phyloP scores from a whole-genome alignment of 495 filamentous ascomycete genomes.

The Penicillium daleae region DNA sequence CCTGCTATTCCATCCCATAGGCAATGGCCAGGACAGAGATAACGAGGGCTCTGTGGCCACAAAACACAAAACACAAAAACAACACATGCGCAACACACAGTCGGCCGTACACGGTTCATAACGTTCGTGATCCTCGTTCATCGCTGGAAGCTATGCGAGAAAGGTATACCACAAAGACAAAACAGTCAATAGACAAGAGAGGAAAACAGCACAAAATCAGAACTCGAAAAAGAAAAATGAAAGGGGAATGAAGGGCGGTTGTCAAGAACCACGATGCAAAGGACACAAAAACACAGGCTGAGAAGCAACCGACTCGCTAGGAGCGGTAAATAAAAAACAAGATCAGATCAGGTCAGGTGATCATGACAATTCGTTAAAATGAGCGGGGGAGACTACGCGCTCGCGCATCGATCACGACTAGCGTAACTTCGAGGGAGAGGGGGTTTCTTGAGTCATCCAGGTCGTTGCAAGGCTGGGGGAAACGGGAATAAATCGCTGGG shows the following conservation, averaged over 20 bases:
- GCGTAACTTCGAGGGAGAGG: conserved; percentile 15
- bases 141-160: conserved; percentile 50
- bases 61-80: conserved; percentile 20
- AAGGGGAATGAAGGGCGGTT: conserved; percentile 20
- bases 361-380: conserved; percentile 21
- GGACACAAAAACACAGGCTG: conserved; percentile 14
- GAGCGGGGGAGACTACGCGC: conserved; percentile 26
- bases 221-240: conserved; percentile 24
- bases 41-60: conserved; percentile 10
- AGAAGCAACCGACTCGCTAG: conserved; percentile 20
- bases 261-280: conserved; percentile 24
- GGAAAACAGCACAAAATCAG: conserved; percentile 15
- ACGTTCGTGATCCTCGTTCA: conserved; percentile 55
- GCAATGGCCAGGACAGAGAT: not conserved
- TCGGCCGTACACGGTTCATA: conserved; percentile 53
- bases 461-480: conserved; percentile 15
- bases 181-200: conserved; percentile 25
- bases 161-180: conserved; percentile 45
- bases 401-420: conserved; percentile 33
- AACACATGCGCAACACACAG: conserved; percentile 30
- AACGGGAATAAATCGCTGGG: conserved; percentile 23
- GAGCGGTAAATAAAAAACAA: conserved; percentile 16
- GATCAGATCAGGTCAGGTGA: conserved; percentile 7
- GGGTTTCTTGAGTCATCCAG: conserved; percentile 29
- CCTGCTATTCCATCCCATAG: conserved; percentile 11